phyloP scores from a whole-genome alignment of 495 filamentous ascomycete species.

The Parachaetomium inaequale region DNA sequence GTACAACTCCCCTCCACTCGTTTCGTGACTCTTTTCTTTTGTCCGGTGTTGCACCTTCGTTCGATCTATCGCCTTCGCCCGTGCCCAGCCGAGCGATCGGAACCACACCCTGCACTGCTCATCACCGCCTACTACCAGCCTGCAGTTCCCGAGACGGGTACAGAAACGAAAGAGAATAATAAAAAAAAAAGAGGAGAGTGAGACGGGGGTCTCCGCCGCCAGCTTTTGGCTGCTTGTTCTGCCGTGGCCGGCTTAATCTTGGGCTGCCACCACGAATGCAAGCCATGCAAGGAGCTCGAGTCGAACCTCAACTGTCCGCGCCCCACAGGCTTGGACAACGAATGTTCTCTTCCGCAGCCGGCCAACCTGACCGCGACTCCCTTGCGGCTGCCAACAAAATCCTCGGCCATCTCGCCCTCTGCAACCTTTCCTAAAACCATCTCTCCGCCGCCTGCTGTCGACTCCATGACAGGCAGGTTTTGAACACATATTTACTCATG shows the following conservation, averaged over 20 bases:
- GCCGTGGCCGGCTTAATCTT: background rate
- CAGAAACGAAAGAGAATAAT: background rate
- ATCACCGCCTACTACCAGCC: background rate
- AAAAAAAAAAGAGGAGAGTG: background rate
- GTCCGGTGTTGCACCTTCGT: conserved; percentile 1
- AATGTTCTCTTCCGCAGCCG: conserved; percentile 3
- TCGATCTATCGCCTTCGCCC: background rate
- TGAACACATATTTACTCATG: conserved; percentile 59
- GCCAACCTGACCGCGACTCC: background rate
- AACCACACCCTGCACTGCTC: background rate
- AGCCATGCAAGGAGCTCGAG: conserved; percentile 10
- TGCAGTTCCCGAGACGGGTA: background rate
- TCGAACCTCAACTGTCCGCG: conserved; percentile 1
- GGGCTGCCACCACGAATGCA: conserved; percentile 1
- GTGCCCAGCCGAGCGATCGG: background rate
- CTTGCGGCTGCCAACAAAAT: conserved; percentile 16
- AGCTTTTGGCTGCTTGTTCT: background rate
- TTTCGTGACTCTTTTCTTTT: background rate
- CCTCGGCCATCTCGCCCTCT: background rate
- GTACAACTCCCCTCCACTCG: conserved; percentile 21
- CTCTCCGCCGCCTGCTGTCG: conserved; percentile 16
- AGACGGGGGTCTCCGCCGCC: background rate
- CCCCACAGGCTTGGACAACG: conserved; percentile 11
- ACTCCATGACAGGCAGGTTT: conserved; percentile 21
- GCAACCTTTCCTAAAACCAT: background rate